Evolutionary conservation across 768 basidiomycete genomes (phyloP).

Genomic region (Daedalea quercina): DNA sequence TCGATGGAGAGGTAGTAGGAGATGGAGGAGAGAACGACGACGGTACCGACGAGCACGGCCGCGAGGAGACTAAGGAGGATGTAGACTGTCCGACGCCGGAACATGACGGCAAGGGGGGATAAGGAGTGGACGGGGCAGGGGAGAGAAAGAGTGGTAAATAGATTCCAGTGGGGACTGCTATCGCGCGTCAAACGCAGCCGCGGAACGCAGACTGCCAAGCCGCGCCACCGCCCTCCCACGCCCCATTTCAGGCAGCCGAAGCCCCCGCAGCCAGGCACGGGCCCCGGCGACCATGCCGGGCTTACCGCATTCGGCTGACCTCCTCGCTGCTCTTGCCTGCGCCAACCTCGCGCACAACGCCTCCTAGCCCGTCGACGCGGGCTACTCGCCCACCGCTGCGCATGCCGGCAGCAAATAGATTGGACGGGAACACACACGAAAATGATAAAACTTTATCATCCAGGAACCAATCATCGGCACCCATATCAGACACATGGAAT

Average conservation of each 20-base stretch:
- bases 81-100: constrained; percentile 39
- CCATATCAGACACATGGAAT: no score
- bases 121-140: constrained; percentile 8
- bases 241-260: not conserved
- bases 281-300: not conserved
- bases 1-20: constrained; percentile 86
- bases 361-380: not conserved
- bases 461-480: no score
- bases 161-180: constrained; percentile 4
- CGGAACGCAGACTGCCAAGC: not conserved
- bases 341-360: not conserved
- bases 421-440: no score
- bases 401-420: no score
- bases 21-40: constrained; percentile 86
- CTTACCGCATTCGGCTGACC: no score
- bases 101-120: constrained; percentile 25
- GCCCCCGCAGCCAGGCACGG: not conserved
- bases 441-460: no score
- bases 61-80: constrained; percentile 51
- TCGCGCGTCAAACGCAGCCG: no score
- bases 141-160: constrained; percentile 3
- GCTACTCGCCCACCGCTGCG: not conserved
- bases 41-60: constrained; percentile 79
- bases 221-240: not conserved
- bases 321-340: not conserved